These are phyloP conservation scores for Xylaria cubensis DNA, from an alignment of 495 filamentous ascomycete genomes.

Conservation along the genomic window DNA sequence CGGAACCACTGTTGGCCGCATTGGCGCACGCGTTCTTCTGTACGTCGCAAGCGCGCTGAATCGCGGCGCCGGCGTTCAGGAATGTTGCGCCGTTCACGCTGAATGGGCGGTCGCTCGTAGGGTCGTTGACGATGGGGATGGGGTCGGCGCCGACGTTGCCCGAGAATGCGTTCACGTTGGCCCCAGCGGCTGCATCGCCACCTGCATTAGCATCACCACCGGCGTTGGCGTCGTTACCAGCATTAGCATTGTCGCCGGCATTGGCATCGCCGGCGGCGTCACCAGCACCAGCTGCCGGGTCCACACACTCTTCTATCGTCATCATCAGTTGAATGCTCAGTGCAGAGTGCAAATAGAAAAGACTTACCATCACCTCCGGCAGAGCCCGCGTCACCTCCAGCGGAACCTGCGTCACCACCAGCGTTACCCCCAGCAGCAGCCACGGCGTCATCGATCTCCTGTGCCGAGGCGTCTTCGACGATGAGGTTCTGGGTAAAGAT, in stretches of 20 bases:
- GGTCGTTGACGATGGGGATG: constrained; percentile 55
- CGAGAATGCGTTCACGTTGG: constrained; percentile 64
- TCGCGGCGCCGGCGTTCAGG: constrained; percentile 55
- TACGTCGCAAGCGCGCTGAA: constrained; percentile 60
- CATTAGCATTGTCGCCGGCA: constrained; percentile 2
- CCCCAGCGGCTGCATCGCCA: constrained; percentile 29
- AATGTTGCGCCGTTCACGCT: constrained; percentile 61
- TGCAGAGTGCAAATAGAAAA: neutral
- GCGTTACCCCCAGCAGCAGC: constrained; percentile 39
- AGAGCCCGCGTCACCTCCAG: constrained; percentile 25
- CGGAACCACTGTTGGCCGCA: constrained; percentile 58
- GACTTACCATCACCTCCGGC: constrained; percentile 30
- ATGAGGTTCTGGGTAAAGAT: constrained; percentile 67
- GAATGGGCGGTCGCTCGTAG: constrained; percentile 58
- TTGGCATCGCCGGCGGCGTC: constrained; percentile 32
- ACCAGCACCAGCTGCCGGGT: constrained; percentile 29
- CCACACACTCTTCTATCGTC: constrained; percentile 40
- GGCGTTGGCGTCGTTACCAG: neutral
- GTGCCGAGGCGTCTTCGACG: constrained; percentile 62
- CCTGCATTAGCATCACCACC: neutral
- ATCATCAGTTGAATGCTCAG: neutral
- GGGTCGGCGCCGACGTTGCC: constrained; percentile 60
- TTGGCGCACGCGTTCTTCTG: constrained; percentile 65
- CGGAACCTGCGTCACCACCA: constrained; percentile 20
- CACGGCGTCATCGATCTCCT: constrained; percentile 62